These are phyloP conservation scores for Botrytis fragariae DNA, from an alignment of 2,329 filamentous ascomycete species.

Conservation along the genomic window DNA sequence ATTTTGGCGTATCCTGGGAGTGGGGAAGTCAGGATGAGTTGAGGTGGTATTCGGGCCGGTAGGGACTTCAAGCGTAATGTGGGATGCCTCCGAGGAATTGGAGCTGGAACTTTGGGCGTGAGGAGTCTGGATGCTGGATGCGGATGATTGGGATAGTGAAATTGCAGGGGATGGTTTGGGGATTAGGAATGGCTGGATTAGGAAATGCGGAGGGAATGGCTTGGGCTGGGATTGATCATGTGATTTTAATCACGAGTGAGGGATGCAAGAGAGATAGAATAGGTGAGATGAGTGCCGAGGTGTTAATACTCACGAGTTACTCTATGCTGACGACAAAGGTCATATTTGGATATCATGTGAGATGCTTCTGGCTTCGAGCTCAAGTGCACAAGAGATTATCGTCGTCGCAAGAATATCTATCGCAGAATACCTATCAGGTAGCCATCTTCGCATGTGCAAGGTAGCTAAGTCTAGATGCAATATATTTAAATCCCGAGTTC, in stretches of 20 bases:
- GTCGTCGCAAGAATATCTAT: not conserved
- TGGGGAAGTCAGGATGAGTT: not conserved
- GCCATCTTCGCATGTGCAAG: not conserved
- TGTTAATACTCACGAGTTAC: not conserved
- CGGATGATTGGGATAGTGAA: not conserved
- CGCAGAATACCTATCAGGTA: not conserved
- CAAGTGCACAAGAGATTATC: not conserved
- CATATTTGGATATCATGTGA: not conserved
- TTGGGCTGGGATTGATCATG: not conserved
- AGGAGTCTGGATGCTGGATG: not conserved
- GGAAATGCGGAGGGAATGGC: not conserved
- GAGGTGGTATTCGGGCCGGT: conserved; percentile 2
- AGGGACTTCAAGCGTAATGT: not conserved
- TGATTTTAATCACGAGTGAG: not conserved
- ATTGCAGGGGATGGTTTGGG: not conserved
- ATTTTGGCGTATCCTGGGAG: not conserved
- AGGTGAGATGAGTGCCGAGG: not conserved
- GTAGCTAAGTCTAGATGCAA: not conserved
- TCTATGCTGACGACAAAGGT: not conserved
- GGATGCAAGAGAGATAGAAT: not conserved
- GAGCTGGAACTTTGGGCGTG: not conserved
- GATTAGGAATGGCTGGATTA: not conserved
- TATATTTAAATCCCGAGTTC: not conserved
- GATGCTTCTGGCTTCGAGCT: not conserved
- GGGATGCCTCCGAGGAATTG: not conserved